These are phyloP conservation scores for Phialocephala subalpina DNA, from an alignment of 2,329 filamentous ascomycete species.

Conservation along the genomic window DNA sequence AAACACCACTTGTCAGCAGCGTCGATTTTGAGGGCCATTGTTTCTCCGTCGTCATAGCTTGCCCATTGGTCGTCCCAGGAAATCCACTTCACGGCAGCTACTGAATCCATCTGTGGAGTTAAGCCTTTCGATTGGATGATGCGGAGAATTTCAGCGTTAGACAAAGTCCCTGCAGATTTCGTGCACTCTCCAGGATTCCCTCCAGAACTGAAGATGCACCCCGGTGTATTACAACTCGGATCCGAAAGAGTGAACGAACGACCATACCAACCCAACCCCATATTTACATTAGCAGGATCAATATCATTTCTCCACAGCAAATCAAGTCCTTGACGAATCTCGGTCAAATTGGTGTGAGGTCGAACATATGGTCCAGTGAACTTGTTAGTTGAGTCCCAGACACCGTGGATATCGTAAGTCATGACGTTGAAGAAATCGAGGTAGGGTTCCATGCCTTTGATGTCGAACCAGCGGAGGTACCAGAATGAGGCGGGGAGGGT, in stretches of 20 bases:
- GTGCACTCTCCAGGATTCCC: slow-evolving; percentile 30
- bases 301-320: slow-evolving; percentile 56
- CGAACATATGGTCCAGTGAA: slow-evolving; percentile 46
- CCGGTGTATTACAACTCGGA: slow-evolving; percentile 31
- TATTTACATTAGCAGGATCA: slow-evolving; percentile 48
- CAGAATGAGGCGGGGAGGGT: slow-evolving; percentile 45
- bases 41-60: slow-evolving; percentile 47
- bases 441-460: slow-evolving; percentile 30
- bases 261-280: slow-evolving; percentile 58
- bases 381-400: slow-evolving; percentile 24
- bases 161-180: slow-evolving; percentile 42
- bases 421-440: slow-evolving; percentile 45
- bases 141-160: slow-evolving; percentile 44
- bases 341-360: slow-evolving; percentile 55
- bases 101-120: slow-evolving; percentile 27
- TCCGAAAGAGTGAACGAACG: slow-evolving; percentile 37
- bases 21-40: slow-evolving; percentile 45
- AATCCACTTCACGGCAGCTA: slow-evolving; percentile 45
- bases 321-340: slow-evolving; percentile 51
- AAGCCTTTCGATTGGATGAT: slow-evolving; percentile 33
- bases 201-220: slow-evolving; percentile 34
- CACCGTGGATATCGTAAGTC: slow-evolving; percentile 45
- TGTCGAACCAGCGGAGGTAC: slow-evolving; percentile 45
- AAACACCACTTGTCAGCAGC: slow-evolving; percentile 46
- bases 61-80: slow-evolving; percentile 50